Conservation (phyloP, 176 grass and related monocot species). For the Musa troglodytarum region DNA sequence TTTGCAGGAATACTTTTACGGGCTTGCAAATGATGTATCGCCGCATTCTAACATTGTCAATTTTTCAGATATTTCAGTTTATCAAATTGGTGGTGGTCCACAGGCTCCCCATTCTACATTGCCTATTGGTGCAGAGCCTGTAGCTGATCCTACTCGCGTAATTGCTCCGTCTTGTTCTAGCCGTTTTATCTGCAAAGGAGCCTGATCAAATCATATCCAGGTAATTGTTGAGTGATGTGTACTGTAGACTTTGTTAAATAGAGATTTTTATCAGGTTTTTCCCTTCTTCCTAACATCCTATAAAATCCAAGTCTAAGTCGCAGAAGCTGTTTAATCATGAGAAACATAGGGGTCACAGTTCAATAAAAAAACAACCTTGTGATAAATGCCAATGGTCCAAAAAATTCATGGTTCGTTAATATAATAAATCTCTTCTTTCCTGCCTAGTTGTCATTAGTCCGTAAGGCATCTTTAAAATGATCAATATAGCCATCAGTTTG, state of each 20-base stretch:
- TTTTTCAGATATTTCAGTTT: conserved; percentile 77
- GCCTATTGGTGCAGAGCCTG: conserved; percentile 77
- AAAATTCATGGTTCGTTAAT: no score
- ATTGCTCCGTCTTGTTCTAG: conserved; percentile 65
- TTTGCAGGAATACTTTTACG: conserved; percentile 89
- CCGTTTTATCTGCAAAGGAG: conserved; percentile 85
- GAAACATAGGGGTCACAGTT: neutral
- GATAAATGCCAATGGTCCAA: no score
- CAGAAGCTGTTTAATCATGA: neutral
- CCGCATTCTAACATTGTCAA: conserved; percentile 91
- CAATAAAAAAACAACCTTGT: no score
- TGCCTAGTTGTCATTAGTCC: neutral
- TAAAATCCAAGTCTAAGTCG: neutral
- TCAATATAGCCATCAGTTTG: neutral
- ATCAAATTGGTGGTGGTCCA: conserved; percentile 75
- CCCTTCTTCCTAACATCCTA: neutral
- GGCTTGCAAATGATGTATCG: conserved; percentile 75
- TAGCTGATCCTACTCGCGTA: conserved; percentile 64
- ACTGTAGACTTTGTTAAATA: neutral
- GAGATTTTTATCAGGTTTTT: neutral
- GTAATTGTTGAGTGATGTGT: conserved; percentile 24
- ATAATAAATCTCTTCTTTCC: neutral
- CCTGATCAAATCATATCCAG: conserved; percentile 89
- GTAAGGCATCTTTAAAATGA: neutral
- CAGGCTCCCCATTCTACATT: conserved; percentile 83